These are phyloP conservation scores for Blastocystis sp. DNA, from an alignment of 352 stramenopile species.

Conservation along the genomic window DNA sequence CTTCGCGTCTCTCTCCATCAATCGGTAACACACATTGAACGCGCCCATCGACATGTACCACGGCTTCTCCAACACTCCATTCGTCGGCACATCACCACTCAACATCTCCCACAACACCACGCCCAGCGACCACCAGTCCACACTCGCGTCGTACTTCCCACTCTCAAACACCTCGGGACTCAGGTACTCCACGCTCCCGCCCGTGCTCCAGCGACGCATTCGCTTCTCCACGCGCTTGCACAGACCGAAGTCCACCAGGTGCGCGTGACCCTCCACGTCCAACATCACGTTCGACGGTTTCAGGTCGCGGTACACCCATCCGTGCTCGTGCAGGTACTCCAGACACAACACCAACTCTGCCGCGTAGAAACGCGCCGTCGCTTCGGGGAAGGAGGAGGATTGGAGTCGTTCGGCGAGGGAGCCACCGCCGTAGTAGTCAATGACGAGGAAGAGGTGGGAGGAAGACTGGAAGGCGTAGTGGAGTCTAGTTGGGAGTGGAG, in stretches of 20 bases:
- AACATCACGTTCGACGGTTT: slow-evolving; percentile 93
- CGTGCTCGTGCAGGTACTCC: slow-evolving; percentile 88
- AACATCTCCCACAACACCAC: slow-evolving; percentile 89
- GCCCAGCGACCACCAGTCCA: slow-evolving; percentile 87
- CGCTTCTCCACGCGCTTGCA: slow-evolving; percentile 79
- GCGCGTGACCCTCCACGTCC: slow-evolving; percentile 87
- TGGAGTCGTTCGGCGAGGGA: slow-evolving; percentile 94
- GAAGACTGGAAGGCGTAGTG: slow-evolving; percentile 94
- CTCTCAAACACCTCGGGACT: slow-evolving; percentile 83
- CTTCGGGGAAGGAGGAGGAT: slow-evolving; percentile 92
- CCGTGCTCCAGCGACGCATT: slow-evolving; percentile 25
- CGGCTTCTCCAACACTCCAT: slow-evolving; percentile 58
- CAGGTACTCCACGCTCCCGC: slow-evolving; percentile 81
- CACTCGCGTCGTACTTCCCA: slow-evolving; percentile 82
- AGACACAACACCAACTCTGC: slow-evolving; percentile 89
- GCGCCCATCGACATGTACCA: slow-evolving; percentile 49
- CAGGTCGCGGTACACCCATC: slow-evolving; percentile 91
- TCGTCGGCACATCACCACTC: slow-evolving; percentile 81
- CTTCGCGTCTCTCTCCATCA: slow-evolving; percentile 84
- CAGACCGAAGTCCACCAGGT: slow-evolving; percentile 89
- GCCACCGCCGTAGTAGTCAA: slow-evolving; percentile 95
- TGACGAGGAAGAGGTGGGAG: slow-evolving; percentile 93
- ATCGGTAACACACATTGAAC: slow-evolving; percentile 75
- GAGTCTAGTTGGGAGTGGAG: slow-evolving; percentile 86
- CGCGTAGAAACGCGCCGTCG: slow-evolving; percentile 88